Evolutionary conservation across 345 rosid genomes (phyloP).

Genomic region (Eucalyptus coolabah): DNA sequence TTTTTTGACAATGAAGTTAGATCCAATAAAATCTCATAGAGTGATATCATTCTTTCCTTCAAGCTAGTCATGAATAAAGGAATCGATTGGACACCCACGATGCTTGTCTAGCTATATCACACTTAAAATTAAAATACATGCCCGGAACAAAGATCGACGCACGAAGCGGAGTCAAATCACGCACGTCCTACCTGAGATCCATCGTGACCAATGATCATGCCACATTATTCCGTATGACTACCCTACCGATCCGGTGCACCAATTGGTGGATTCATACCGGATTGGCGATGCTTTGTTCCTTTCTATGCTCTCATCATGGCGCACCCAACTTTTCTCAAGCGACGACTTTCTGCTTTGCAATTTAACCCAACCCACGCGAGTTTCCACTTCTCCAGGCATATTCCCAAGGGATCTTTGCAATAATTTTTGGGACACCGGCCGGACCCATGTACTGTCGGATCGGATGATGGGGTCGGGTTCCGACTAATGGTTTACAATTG

Average conservation of each 20-base stretch:
- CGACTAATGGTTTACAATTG: not conserved
- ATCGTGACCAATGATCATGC: not conserved
- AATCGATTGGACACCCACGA: not conserved
- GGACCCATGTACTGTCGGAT: not conserved
- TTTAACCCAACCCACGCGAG: not conserved
- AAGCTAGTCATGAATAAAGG: not conserved
- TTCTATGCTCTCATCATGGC: not conserved
- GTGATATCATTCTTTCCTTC: not conserved
- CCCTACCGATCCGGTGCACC: not conserved
- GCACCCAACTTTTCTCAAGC: not conserved
- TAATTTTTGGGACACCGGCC: not conserved
- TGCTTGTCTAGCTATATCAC: not conserved
- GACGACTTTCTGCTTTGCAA: not conserved
- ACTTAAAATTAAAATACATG: not conserved
- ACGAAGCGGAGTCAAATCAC: not conserved
- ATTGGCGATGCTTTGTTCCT: not conserved
- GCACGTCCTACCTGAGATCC: not conserved
- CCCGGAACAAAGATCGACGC: accelerated
- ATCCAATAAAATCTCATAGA: not conserved
- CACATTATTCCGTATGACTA: not conserved
- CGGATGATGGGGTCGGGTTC: not conserved
- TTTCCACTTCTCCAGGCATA: not conserved
- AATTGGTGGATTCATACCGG: not conserved
- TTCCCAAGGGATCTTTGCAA: not conserved
- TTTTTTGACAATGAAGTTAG: not conserved